Evolutionary conservation across 2,329 filamentous ascomycete species (phyloP).

Genomic region (Ascomycota sp.): DNA sequence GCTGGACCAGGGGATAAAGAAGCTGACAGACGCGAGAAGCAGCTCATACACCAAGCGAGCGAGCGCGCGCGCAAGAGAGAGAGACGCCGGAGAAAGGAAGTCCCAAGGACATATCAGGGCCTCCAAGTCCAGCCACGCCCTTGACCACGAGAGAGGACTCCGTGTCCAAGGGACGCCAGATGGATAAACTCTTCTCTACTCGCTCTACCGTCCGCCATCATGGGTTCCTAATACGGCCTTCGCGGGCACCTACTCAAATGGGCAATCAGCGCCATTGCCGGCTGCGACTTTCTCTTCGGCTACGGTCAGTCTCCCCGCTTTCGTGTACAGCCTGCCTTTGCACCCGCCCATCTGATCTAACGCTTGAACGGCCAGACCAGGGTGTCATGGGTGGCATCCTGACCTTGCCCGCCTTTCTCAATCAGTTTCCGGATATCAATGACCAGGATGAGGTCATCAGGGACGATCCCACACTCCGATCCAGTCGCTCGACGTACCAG

Average conservation of each 20-base stretch:
- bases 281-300: conserved; percentile 47
- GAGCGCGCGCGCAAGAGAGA: background rate
- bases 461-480: conserved; percentile 8
- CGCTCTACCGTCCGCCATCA: conserved; percentile 1
- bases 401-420: conserved; percentile 40
- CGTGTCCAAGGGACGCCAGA: no score
- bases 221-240: conserved; percentile 38
- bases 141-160: no score
- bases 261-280: conserved; percentile 50
- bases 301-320: conserved; percentile 19
- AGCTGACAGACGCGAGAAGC: no score
- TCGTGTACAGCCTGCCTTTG: background rate
- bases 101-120: no score
- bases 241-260: conserved; percentile 44
- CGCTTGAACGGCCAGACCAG: conserved; percentile 31
- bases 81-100: no score
- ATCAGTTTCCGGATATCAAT: conserved; percentile 32
- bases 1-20: no score
- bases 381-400: conserved; percentile 60
- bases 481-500: conserved; percentile 28
- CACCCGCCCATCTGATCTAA: background rate
- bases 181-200: no score
- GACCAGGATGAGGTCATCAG: conserved; percentile 17
- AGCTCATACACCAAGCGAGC: background rate
- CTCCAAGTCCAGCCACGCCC: no score